Conservation (phyloP, 139 green algal genomes). For the Nannochloris sp. region DNA sequence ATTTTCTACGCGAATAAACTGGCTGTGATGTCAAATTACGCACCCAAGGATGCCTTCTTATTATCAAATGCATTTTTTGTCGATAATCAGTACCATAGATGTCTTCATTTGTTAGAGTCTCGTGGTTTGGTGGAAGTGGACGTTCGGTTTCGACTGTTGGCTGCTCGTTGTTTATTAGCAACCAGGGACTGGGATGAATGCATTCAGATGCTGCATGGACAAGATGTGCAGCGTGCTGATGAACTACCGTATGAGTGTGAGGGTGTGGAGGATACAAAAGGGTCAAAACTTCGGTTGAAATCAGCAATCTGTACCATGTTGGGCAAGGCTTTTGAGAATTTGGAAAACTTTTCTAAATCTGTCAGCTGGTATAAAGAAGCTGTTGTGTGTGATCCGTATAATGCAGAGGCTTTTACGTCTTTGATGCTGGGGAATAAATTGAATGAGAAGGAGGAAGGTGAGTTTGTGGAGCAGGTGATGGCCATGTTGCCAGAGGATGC, state of each 20-base stretch:
- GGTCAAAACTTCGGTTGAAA: conserved; percentile 12
- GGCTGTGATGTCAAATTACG: conserved; percentile 50
- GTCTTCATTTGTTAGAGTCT: conserved; percentile 50
- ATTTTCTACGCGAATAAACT: conserved; percentile 96
- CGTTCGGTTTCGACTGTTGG: conserved; percentile 60
- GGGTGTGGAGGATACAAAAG: background rate
- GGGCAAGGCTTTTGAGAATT: conserved; percentile 59
- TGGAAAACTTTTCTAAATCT: conserved; percentile 69
- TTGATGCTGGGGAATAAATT: conserved; percentile 87
- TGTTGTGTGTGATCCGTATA: conserved; percentile 76
- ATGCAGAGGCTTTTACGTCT: conserved; percentile 82
- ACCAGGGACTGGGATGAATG: conserved; percentile 83
- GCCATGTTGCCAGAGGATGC: conserved; percentile 32
- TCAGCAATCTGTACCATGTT: conserved; percentile 63
- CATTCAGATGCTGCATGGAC: conserved; percentile 55
- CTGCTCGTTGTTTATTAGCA: conserved; percentile 65
- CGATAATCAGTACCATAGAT: conserved; percentile 58
- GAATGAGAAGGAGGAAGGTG: conserved; percentile 60
- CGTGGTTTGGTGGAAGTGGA: conserved; percentile 40
- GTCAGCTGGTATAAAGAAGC: conserved; percentile 44
- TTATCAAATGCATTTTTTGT: conserved; percentile 73
- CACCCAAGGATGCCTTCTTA: conserved; percentile 65
- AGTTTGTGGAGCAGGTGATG: conserved; percentile 47
- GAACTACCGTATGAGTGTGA: conserved; percentile 11
- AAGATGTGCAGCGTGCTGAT: conserved; percentile 28